Conservation (phyloP, 2,329 filamentous ascomycete genomes). For the Drechslerella dactyloides region DNA sequence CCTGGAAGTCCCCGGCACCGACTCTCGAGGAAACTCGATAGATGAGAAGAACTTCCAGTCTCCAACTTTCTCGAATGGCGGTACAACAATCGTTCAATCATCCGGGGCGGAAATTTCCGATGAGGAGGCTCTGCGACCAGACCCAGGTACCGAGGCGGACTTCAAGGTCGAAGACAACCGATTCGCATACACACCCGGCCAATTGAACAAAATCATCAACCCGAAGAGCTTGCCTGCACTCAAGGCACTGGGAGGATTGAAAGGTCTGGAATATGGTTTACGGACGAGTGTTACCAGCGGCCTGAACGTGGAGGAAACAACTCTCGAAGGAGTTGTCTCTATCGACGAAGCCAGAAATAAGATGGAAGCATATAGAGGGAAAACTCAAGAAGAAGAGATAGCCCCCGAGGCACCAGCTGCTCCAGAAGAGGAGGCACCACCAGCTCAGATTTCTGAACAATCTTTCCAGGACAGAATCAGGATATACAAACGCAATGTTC, state of each 20-base stretch:
- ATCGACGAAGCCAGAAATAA: slow-evolving; percentile 70
- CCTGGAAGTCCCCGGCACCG: slow-evolving; percentile 29
- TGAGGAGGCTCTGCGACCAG: slow-evolving; percentile 62
- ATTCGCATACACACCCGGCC: slow-evolving; percentile 83
- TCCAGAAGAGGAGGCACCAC: slow-evolving; percentile 33
- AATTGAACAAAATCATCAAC: slow-evolving; percentile 85
- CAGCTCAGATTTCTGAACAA: slow-evolving; percentile 52
- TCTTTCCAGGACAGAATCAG: slow-evolving; percentile 70
- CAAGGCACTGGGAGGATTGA: slow-evolving; percentile 76
- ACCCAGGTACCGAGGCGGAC: slow-evolving; percentile 63
- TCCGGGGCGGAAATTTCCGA: slow-evolving; percentile 55
- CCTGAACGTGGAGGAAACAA: slow-evolving; percentile 75
- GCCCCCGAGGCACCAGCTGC: slow-evolving; percentile 29
- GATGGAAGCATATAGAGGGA: slow-evolving; percentile 32
- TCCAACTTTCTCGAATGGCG: slow-evolving; percentile 47
- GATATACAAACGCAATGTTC: slow-evolving; percentile 73
- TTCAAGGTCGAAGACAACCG: slow-evolving; percentile 64
- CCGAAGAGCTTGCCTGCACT: slow-evolving; percentile 86
- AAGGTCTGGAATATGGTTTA: slow-evolving; percentile 79
- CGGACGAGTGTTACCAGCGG: slow-evolving; percentile 74
- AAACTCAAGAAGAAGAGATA: slow-evolving; percentile 30
- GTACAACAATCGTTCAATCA: slow-evolving; percentile 48
- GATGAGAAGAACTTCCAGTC: slow-evolving; percentile 49
- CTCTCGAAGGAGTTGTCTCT: slow-evolving; percentile 69
- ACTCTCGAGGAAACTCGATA: slow-evolving; percentile 48